phyloP scores from a whole-genome alignment of 129 eudicot species.

The Solidago caesia region DNA sequence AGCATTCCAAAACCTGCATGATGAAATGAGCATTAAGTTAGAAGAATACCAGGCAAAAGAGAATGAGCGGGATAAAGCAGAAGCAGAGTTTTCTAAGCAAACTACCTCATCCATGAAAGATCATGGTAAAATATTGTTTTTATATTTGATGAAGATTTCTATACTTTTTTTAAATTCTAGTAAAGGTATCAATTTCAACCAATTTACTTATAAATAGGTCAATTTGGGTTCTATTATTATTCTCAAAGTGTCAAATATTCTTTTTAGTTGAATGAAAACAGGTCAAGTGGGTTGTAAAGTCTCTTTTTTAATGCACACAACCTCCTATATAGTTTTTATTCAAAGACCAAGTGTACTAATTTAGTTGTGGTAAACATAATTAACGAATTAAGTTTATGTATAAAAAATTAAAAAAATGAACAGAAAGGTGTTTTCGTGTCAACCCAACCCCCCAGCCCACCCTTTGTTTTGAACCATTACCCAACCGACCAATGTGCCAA shows the following conservation, averaged over 20 bases:
- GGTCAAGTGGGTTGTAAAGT: neutral
- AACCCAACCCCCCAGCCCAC: neutral
- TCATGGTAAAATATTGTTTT: slow-evolving; percentile 38
- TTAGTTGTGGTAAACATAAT: neutral
- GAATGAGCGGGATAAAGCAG: slow-evolving; percentile 43
- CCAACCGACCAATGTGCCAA: neutral
- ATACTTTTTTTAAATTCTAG: neutral
- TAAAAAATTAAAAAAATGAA: neutral
- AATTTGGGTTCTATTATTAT: neutral
- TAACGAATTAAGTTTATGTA: neutral
- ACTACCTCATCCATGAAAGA: slow-evolving; percentile 31
- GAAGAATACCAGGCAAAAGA: slow-evolving; percentile 41
- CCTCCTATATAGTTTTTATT: neutral
- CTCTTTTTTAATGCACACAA: neutral
- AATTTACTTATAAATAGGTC: neutral
- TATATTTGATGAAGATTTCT: neutral
- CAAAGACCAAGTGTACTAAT: no score
- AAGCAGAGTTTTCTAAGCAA: slow-evolving; percentile 46
- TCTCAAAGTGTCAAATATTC: neutral
- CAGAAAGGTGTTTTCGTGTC: neutral
- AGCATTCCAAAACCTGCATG: slow-evolving; percentile 39
- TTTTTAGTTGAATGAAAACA: neutral
- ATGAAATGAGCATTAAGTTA: slow-evolving; percentile 38
- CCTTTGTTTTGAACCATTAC: neutral
- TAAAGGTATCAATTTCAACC: neutral